Evolutionary conservation across 495 filamentous ascomycete species (phyloP).

Genomic region (Lasiosphaeris hirsuta): DNA sequence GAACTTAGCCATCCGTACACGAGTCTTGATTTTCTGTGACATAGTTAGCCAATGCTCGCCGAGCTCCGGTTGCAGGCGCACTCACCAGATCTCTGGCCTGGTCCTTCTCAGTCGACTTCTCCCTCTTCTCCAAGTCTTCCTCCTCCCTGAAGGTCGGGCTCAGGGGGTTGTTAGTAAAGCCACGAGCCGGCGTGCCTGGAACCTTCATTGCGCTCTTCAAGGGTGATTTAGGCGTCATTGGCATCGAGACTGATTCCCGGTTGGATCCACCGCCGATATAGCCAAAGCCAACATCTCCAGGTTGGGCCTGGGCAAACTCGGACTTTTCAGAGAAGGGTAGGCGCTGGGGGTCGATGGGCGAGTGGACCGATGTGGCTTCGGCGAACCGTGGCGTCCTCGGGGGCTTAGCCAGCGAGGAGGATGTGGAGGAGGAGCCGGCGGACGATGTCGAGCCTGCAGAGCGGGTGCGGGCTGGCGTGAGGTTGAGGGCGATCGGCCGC

Average conservation of each 20-base stretch:
- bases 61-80: background rate
- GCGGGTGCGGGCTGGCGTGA: constrained; percentile 42
- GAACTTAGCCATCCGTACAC: constrained; percentile 91
- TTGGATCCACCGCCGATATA: constrained; percentile 66
- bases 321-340: constrained; percentile 66
- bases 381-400: constrained; percentile 84
- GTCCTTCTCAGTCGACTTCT: constrained; percentile 72
- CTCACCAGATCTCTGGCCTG: constrained; percentile 84
- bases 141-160: constrained; percentile 90
- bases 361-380: constrained; percentile 84
- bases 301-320: constrained; percentile 60
- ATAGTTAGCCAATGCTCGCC: constrained; percentile 30
- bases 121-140: constrained; percentile 74
- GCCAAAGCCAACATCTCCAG: constrained; percentile 86
- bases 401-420: constrained; percentile 62
- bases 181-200: constrained; percentile 71
- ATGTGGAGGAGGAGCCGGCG: constrained; percentile 50
- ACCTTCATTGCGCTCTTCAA: constrained; percentile 83
- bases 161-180: constrained; percentile 61
- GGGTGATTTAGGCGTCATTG: constrained; percentile 66
- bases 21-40: constrained; percentile 80
- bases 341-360: constrained; percentile 63
- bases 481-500: constrained; percentile 48
- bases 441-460: constrained; percentile 54
- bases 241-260: constrained; percentile 48